These are phyloP conservation scores for Monascus purpureus DNA, from an alignment of 495 filamentous ascomycete species.

Conservation along the genomic window DNA sequence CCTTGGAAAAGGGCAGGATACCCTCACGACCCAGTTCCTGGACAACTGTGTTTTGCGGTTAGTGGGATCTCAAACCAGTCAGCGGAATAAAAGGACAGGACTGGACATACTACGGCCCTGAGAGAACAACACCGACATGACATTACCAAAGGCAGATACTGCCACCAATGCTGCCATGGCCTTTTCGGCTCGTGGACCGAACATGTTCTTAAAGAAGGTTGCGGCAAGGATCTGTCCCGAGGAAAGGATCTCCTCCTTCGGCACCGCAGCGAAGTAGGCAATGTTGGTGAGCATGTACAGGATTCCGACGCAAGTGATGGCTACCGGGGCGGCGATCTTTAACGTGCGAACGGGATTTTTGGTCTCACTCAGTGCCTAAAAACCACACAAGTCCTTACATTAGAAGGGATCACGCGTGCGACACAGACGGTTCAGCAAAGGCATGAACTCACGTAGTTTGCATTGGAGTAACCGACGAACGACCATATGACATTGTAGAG, in stretches of 20 bases:
- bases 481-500: slow-evolving; percentile 55
- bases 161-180: slow-evolving; percentile 58
- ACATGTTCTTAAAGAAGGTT: slow-evolving; percentile 52
- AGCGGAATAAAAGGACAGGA: no score
- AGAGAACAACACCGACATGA: slow-evolving; percentile 54
- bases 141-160: slow-evolving; percentile 58
- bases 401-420: no score
- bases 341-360: slow-evolving; percentile 49
- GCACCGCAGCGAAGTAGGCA: slow-evolving; percentile 57
- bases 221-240: slow-evolving; percentile 49
- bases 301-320: slow-evolving; percentile 44
- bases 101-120: slow-evolving; percentile 42
- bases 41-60: slow-evolving; percentile 32
- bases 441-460: slow-evolving; percentile 29
- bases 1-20: slow-evolving; percentile 42
- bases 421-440: no score
- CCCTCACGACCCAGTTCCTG: slow-evolving; percentile 55
- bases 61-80: no score
- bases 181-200: slow-evolving; percentile 41
- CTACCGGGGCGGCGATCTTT: slow-evolving; percentile 47
- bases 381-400: not conserved
- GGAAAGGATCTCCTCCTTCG: slow-evolving; percentile 45
- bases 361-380: slow-evolving; percentile 46
- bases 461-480: slow-evolving; percentile 52
- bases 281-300: slow-evolving; percentile 59